Conservation (phyloP, 2,329 filamentous ascomycete genomes). For the Phaeosphaeriaceae sp. region DNA sequence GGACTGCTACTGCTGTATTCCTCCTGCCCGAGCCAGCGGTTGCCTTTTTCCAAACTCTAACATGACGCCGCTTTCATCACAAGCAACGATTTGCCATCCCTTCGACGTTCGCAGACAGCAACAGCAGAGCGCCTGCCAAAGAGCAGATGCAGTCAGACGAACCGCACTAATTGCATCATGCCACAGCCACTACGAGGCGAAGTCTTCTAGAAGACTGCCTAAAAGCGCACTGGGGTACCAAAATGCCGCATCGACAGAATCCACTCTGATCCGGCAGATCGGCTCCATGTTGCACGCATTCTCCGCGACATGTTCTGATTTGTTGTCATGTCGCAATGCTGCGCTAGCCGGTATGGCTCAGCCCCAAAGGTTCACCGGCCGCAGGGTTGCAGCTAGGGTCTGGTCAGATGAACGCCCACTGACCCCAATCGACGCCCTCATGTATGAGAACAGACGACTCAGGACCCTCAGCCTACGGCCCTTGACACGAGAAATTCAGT, state of each 20-base stretch:
- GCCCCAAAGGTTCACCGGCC: conserved; percentile 20
- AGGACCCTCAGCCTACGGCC: conserved; percentile 20
- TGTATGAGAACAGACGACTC: conserved; percentile 16
- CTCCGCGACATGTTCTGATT: conserved; percentile 20
- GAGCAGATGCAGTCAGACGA: conserved; percentile 1
- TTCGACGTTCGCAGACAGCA: background rate
- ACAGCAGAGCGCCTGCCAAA: background rate
- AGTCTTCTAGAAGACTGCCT: conserved; percentile 23
- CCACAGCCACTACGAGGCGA: conserved; percentile 26
- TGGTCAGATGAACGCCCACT: conserved; percentile 25
- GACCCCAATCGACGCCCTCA: conserved; percentile 16
- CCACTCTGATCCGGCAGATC: conserved; percentile 14
- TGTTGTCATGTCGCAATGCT: conserved; percentile 7
- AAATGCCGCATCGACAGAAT: conserved; percentile 14
- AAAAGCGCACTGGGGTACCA: conserved; percentile 12
- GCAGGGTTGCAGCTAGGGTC: conserved; percentile 11
- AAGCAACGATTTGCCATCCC: background rate
- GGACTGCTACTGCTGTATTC: conserved; percentile 4
- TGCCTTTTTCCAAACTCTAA: conserved; percentile 9
- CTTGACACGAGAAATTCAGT: conserved; percentile 14
- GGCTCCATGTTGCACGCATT: conserved; percentile 14
- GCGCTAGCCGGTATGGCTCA: conserved; percentile 9
- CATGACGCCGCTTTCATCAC: background rate
- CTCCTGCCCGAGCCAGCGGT: background rate
- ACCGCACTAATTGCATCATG: conserved; percentile 11